Evolutionary conservation across 768 basidiomycete species (phyloP).

Genomic region (Leccinum obscurum): DNA sequence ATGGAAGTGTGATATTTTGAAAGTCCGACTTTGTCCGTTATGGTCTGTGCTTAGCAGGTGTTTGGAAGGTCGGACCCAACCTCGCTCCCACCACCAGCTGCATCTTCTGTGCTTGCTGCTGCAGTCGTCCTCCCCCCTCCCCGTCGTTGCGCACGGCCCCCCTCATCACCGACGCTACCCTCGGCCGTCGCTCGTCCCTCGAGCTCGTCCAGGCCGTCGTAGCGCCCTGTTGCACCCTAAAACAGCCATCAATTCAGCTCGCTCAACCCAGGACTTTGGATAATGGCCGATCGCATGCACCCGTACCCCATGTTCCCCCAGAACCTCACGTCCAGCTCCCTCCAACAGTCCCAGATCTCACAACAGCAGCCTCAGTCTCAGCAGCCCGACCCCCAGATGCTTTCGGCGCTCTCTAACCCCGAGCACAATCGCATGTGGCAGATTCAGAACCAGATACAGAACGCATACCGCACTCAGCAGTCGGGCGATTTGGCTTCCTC

Average conservation of each 20-base stretch:
- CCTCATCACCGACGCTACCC: slow-evolving; percentile 29
- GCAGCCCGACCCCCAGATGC: slow-evolving; percentile 38
- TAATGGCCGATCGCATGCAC: slow-evolving; percentile 63
- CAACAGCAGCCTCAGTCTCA: slow-evolving; percentile 48
- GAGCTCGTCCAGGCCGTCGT: slow-evolving; percentile 25
- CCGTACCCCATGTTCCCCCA: slow-evolving; percentile 55
- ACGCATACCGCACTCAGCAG: slow-evolving; percentile 44
- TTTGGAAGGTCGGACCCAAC: slow-evolving; percentile 46
- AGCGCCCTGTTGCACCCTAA: slow-evolving; percentile 28
- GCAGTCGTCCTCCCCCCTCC: slow-evolving; percentile 37
- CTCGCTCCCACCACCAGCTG: slow-evolving; percentile 60
- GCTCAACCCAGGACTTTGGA: slow-evolving; percentile 33
- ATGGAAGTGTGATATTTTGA: slow-evolving; percentile 27
- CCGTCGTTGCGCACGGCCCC: slow-evolving; percentile 48
- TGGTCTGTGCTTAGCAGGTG: slow-evolving; percentile 40
- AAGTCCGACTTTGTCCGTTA: slow-evolving; percentile 37
- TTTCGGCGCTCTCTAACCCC: slow-evolving; percentile 44
- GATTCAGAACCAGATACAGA: slow-evolving; percentile 45
- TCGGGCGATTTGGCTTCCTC: slow-evolving; percentile 40
- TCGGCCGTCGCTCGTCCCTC: slow-evolving; percentile 24
- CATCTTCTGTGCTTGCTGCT: slow-evolving; percentile 37
- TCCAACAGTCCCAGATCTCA: slow-evolving; percentile 42
- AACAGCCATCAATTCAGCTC: slow-evolving; percentile 32
- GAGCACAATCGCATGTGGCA: slow-evolving; percentile 61
- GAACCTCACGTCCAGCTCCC: slow-evolving; percentile 46